Evolutionary conservation across 129 eudicot species (phyloP).

Genomic region (Helianthus annuus): DNA sequence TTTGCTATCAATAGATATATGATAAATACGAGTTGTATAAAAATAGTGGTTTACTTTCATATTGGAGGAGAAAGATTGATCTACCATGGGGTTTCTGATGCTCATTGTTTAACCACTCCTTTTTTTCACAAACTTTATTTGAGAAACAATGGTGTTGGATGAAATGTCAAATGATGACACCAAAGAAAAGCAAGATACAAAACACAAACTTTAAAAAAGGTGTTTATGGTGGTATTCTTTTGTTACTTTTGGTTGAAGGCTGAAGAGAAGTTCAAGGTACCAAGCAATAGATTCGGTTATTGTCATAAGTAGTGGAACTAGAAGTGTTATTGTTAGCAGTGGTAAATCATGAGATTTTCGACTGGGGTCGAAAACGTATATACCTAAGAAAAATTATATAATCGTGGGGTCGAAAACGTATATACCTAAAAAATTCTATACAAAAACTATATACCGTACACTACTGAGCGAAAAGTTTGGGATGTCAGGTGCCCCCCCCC

Average conservation of each 20-base stretch:
- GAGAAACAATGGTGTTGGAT: neutral
- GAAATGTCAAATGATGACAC: neutral
- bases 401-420: too few relatives aligned
- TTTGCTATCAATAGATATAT: too few relatives aligned
- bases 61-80: neutral
- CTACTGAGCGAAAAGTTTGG: too few relatives aligned
- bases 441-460: too few relatives aligned
- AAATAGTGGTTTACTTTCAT: neutral
- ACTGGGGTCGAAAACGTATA: too few relatives aligned
- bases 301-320: too few relatives aligned
- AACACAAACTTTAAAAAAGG: neutral
- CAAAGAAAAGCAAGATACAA: neutral
- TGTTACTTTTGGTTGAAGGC: neutral
- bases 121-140: conserved; percentile 2
- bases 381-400: too few relatives aligned
- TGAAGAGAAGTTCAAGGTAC: conserved; percentile 5
- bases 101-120: neutral
- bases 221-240: neutral
- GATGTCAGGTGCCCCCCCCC: too few relatives aligned
- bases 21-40: too few relatives aligned
- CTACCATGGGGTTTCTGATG: conserved; percentile 1
- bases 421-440: too few relatives aligned
- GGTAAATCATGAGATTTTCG: too few relatives aligned
- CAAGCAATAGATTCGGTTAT: conserved; percentile 4
- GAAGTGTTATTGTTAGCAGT: too few relatives aligned